Percentiles rank a stretch among this genome's conserved stretches.
Evolutionary conservation across 495 filamentous ascomycete genomes (phyloP).

Genomic region (Daldinia loculata): DNA sequence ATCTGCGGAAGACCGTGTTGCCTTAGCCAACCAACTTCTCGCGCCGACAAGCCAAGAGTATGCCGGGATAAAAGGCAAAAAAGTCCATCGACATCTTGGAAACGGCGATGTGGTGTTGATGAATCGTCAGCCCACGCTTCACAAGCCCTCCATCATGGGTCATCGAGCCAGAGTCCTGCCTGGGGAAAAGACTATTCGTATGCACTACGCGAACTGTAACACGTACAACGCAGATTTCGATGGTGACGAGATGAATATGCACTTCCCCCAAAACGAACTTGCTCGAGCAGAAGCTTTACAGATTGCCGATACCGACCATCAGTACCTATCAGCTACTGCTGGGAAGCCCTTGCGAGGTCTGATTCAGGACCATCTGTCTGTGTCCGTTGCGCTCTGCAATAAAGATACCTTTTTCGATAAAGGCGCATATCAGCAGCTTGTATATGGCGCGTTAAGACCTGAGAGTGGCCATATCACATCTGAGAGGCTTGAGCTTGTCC

Average conservation of each 20-base stretch:
- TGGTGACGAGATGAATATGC: constrained; percentile 99
- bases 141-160: constrained; percentile 99
- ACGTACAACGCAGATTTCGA: constrained; percentile 99
- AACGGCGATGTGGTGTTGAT: constrained; percentile 98
- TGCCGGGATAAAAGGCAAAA: constrained; percentile 87
- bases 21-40: constrained; percentile 89
- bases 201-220: constrained; percentile 99
- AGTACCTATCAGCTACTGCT: constrained; percentile 93
- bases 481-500: constrained; percentile 76
- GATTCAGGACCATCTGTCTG: constrained; percentile 98
- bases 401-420: constrained; percentile 91
- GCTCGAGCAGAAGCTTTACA: constrained; percentile 89
- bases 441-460: constrained; percentile 88
- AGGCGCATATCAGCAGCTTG: constrained; percentile 88
- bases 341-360: constrained; percentile 95
- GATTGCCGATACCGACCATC: constrained; percentile 95
- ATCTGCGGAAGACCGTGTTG: constrained; percentile 81
- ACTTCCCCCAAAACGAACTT: constrained; percentile 97
- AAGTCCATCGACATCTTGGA: constrained; percentile 93
- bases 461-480: constrained; percentile 81
- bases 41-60: constrained; percentile 82
- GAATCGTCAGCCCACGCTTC: constrained; percentile 99
- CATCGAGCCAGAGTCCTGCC: constrained; percentile 92
- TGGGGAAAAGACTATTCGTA: constrained; percentile 95
- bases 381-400: constrained; percentile 88